These are phyloP conservation scores for Sugiyamaella japonica DNA, from an alignment of 1,139 yeast species.

Conservation along the genomic window DNA sequence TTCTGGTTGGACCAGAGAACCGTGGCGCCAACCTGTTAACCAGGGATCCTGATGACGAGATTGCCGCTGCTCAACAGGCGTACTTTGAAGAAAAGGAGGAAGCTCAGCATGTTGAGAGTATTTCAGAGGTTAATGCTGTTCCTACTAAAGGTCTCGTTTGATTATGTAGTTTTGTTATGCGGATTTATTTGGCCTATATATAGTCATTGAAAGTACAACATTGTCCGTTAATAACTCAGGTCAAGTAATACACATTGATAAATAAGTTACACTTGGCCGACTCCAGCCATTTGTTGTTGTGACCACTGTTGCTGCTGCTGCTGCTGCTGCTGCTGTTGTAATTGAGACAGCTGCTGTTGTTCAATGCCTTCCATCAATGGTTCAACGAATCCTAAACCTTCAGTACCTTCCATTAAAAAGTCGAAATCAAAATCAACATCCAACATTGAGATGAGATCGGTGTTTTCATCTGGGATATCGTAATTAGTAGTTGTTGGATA, in stretches of 20 bases:
- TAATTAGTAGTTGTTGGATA: conserved; percentile 11
- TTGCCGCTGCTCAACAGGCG: conserved; percentile 22
- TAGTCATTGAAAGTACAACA: background rate
- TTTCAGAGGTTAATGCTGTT: background rate
- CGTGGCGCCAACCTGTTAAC: conserved; percentile 43
- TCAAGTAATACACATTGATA: background rate
- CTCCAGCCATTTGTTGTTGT: conserved; percentile 8
- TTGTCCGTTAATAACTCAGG: too few species aligned
- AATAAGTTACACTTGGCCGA: background rate
- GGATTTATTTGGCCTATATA: too few species aligned
- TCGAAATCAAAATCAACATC: conserved; percentile 41
- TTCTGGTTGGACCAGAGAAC: conserved; percentile 74
- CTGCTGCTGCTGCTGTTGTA: conserved; percentile 20
- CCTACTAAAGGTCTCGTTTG: background rate
- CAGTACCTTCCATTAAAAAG: conserved; percentile 57
- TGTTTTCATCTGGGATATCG: conserved; percentile 15
- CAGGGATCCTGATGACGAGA: conserved; percentile 22
- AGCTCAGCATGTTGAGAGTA: conserved; percentile 14
- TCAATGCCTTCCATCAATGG: conserved; percentile 88
- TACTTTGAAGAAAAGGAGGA: conserved; percentile 22
- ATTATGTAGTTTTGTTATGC: background rate
- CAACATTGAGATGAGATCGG: conserved; percentile 27
- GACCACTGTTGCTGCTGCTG: background rate
- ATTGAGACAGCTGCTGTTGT: conserved; percentile 42
- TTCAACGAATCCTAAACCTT: conserved; percentile 83